Base-by-base conservation (phyloP, 371 early-diverging fungal genomes). In the Mortierella sp. region DNA sequence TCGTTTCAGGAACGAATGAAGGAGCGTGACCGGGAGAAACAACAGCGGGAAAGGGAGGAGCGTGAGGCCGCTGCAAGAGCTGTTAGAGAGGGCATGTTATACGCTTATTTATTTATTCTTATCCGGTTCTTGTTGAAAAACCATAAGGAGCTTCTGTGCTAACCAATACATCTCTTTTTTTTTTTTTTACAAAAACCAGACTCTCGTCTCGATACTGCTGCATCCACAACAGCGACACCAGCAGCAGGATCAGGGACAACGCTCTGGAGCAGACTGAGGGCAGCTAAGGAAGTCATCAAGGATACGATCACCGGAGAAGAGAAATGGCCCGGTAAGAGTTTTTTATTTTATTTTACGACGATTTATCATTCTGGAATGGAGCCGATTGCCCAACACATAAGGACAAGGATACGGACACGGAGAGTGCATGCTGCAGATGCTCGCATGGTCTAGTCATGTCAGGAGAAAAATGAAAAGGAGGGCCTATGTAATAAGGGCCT, bases 241-340 rank as follows among this genome's bases (percentile, higher is more conserved):
- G 47, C 67, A 41, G 47, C 64, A 48, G 56, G 51, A 34, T 31
- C 68, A 46, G 76, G 76, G 28, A 53, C 64, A 11, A 58, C 67
- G 5, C 54, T 88, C n/a, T 88, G 88, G 88, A 83, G 76, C 15
- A 84, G 83, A 56, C 51, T 88, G n/a, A 55, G 80, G 26, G 82
- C 84, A 15, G 86, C 88, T 50, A 88, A 86, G 28, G 86, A 88
- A 41, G 83, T 63, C n/a, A 79, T 88, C 64, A 82, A 85, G 42
- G 83, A 83, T 17, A 82, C 80, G 54, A 84, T 85, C 24, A 84
- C 86, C 27, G 63, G 62, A 47, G 78, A 75, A 47, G 83, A 83
- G 52, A 69, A 63, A 55, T 82, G 72, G 69, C 70, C 75, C 27
- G 80, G 76, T 75, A 76, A 46, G 23, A 15, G 28, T n/a, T 48